phyloP scores from a whole-genome alignment of 257 asterid genomes.

The Solanum piurae region DNA sequence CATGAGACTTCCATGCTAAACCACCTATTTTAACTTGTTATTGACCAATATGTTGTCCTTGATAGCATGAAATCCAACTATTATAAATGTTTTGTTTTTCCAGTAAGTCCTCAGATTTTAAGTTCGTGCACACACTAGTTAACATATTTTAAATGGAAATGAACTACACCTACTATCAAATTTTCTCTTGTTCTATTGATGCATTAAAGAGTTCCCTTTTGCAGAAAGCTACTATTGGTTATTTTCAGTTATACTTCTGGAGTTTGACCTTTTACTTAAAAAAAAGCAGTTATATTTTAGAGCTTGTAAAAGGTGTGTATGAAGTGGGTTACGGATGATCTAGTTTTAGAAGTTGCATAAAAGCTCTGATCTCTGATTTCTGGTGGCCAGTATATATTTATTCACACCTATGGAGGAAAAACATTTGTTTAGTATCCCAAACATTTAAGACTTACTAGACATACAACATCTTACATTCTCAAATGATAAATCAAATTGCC shows the following conservation, averaged over 20 bases:
- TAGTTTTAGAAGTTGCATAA: not conserved
- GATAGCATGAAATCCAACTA: not conserved
- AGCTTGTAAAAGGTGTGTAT: not conserved
- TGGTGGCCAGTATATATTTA: not conserved
- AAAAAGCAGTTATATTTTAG: not conserved
- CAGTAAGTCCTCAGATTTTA: not conserved
- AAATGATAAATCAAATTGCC: constrained; percentile 11
- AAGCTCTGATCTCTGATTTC: not conserved
- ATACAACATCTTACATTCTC: constrained; percentile 10
- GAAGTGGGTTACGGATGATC: not conserved
- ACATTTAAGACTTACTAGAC: not conserved
- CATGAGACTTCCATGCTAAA: not conserved
- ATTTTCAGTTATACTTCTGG: not conserved
- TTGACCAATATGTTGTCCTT: not conserved
- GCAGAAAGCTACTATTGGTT: not conserved
- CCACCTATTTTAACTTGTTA: not conserved
- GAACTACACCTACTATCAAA: not conserved
- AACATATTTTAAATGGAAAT: not conserved
- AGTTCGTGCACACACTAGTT: not conserved
- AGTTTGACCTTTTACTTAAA: not conserved
- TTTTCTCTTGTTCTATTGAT: not conserved
- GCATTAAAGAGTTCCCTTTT: not conserved
- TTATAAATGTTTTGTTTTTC: not conserved
- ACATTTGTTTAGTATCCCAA: not conserved
- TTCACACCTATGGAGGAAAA: not conserved